phyloP scores from a whole-genome alignment of 1,284 basidiomycete genomes.

The Rhodotorula sp. region DNA sequence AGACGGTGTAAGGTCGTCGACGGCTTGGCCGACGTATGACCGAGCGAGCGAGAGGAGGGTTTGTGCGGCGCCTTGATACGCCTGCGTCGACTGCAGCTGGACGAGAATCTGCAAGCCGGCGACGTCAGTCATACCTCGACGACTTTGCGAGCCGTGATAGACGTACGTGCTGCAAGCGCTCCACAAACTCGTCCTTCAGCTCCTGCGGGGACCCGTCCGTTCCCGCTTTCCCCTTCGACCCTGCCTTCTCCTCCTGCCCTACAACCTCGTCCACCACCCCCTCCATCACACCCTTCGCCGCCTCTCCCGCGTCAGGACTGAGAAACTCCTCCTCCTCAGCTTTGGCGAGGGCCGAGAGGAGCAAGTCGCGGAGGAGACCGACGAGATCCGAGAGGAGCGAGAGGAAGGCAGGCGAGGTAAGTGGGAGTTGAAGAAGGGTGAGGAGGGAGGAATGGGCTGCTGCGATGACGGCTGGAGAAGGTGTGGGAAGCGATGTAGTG shows the following conservation, averaged over 20 bases:
- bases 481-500: neutral
- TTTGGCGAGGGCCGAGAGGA: neutral
- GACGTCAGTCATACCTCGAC: neutral
- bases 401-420: slow-evolving; percentile 18
- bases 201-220: neutral
- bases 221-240: neutral
- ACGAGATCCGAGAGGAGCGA: slow-evolving; percentile 20
- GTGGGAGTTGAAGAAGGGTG: slow-evolving; percentile 16
- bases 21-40: neutral
- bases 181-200: slow-evolving; percentile 22
- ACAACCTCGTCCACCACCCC: too few relatives aligned
- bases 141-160: neutral
- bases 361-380: slow-evolving; percentile 8
- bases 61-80: slow-evolving; percentile 15
- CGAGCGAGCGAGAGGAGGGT: slow-evolving; percentile 13
- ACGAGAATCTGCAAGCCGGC: slow-evolving; percentile 6
- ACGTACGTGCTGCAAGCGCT: slow-evolving; percentile 24
- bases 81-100: slow-evolving; percentile 4
- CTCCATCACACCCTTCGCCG: neutral
- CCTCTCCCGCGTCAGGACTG: neutral
- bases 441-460: slow-evolving; percentile 1
- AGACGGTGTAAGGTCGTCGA: neutral
- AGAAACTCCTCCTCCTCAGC: neutral
- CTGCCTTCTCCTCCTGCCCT: neutral
- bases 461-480: neutral